These are phyloP conservation scores for Saccharomycopsis hybrid DNA, from an alignment of 1,139 yeast genomes.

Conservation along the genomic window DNA sequence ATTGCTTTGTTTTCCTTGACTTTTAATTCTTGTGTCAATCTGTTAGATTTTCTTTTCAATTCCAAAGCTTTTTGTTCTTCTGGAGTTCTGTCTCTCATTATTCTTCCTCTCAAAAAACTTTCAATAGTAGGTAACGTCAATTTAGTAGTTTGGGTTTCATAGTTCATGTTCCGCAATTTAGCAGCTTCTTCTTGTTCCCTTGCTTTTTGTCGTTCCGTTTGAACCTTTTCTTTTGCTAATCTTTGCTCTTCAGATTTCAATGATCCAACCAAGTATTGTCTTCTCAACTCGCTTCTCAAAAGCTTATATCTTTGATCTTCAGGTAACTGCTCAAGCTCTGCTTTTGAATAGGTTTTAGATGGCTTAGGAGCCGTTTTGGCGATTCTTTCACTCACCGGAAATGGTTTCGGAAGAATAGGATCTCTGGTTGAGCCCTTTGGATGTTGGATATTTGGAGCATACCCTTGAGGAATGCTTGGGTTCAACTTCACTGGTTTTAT, in stretches of 20 bases:
- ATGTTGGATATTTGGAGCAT: slow-evolving; percentile 66
- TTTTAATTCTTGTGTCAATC: slow-evolving; percentile 38
- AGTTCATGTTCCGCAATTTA: slow-evolving; percentile 29
- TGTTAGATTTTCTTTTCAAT: slow-evolving; percentile 49
- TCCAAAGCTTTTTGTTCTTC: slow-evolving; percentile 50
- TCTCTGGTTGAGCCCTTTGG: slow-evolving; percentile 62
- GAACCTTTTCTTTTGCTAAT: slow-evolving; percentile 32
- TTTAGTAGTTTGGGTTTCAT: slow-evolving; percentile 47
- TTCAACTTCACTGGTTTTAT: slow-evolving; percentile 49
- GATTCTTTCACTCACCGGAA: slow-evolving; percentile 56
- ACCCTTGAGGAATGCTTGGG: slow-evolving; percentile 53
- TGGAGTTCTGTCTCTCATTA: slow-evolving; percentile 64
- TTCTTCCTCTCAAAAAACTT: slow-evolving; percentile 56
- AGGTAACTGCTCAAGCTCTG: slow-evolving; percentile 33
- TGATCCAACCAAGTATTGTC: slow-evolving; percentile 63
- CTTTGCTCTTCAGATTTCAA: slow-evolving; percentile 54
- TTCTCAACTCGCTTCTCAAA: slow-evolving; percentile 62
- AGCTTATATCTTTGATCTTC: slow-evolving; percentile 47
- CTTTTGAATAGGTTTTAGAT: slow-evolving; percentile 28
- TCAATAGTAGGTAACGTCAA: slow-evolving; percentile 80
- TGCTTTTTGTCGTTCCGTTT: slow-evolving; percentile 26
- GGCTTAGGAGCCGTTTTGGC: slow-evolving; percentile 39
- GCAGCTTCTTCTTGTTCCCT: slow-evolving; percentile 27
- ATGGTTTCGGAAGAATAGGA: slow-evolving; percentile 46
- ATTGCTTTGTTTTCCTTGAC: slow-evolving; percentile 44